phyloP scores from a whole-genome alignment of 139 green algal genomes.

The Micromonas commoda region DNA sequence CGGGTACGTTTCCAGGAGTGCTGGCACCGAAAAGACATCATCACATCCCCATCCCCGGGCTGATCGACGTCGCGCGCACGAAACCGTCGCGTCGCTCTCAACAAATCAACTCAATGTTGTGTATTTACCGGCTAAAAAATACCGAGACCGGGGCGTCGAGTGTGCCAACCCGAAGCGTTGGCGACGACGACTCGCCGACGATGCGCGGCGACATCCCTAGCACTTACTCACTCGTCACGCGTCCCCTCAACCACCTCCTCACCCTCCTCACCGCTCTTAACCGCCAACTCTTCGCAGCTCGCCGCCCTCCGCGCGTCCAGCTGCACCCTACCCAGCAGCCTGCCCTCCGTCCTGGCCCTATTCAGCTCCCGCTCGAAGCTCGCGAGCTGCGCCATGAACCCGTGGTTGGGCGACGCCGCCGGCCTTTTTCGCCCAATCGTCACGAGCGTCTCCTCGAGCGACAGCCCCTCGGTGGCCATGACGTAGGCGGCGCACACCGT shows the following conservation, averaged over 20 bases:
- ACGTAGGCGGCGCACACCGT: constrained; percentile 68
- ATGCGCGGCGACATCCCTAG: too few relatives aligned
- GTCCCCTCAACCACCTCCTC: background rate
- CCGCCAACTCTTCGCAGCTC: too few relatives aligned
- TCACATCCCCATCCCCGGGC: too few relatives aligned
- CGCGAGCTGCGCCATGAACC: constrained; percentile 64
- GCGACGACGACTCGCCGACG: background rate
- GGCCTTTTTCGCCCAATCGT: constrained; percentile 44
- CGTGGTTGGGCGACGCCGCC: constrained; percentile 64
- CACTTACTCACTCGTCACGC: background rate
- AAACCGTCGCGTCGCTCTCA: background rate
- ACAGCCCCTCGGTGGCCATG: constrained; percentile 49
- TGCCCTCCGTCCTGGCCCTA: background rate
- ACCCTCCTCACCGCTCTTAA: background rate
- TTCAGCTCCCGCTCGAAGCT: constrained; percentile 54
- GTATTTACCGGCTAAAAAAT: background rate
- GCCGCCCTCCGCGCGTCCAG: background rate
- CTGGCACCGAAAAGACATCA: too few relatives aligned
- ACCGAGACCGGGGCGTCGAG: background rate
- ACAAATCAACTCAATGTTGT: background rate
- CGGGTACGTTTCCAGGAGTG: too few relatives aligned
- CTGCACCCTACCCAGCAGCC: background rate
- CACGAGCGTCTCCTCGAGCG: constrained; percentile 52
- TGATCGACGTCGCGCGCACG: too few relatives aligned
- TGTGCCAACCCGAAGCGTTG: background rate